Conservation (phyloP, 2,329 filamentous ascomycete species). For the Fusarium pilosicola region DNA sequence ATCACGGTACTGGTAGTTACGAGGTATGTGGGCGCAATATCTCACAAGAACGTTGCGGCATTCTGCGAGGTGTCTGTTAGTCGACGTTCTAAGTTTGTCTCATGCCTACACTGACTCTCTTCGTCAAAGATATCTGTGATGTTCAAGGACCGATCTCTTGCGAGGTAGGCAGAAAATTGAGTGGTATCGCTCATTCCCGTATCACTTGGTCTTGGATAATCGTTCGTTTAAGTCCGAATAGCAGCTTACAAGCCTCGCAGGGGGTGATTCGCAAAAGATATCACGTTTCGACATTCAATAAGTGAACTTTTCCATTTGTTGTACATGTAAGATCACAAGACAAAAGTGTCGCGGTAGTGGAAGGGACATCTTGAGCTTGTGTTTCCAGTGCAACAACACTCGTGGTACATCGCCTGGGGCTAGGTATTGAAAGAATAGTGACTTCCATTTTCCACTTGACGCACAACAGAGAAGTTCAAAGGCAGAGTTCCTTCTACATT, state of each 20-base stretch:
- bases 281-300: neutral
- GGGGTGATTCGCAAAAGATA: neutral
- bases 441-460: neutral
- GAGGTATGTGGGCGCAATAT: constrained; percentile 56
- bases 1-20: constrained; percentile 59
- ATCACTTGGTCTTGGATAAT: neutral
- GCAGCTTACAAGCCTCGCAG: neutral
- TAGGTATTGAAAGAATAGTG: neutral
- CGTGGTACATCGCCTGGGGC: neutral
- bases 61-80: constrained; percentile 44
- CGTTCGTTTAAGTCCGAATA: neutral
- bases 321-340: no score
- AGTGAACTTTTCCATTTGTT: neutral
- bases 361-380: neutral
- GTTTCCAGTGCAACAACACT: neutral
- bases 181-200: constrained; percentile 20
- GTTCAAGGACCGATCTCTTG: neutral
- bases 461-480: neutral
- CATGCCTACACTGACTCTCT: constrained; percentile 26
- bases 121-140: constrained; percentile 34
- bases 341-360: neutral
- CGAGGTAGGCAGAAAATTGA: neutral
- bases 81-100: neutral
- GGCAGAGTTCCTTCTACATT: neutral
- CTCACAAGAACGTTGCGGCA: constrained; percentile 58